Base-by-base conservation (phyloP, 495 filamentous ascomycete genomes). In the Podospora pseudoanserina region DNA sequence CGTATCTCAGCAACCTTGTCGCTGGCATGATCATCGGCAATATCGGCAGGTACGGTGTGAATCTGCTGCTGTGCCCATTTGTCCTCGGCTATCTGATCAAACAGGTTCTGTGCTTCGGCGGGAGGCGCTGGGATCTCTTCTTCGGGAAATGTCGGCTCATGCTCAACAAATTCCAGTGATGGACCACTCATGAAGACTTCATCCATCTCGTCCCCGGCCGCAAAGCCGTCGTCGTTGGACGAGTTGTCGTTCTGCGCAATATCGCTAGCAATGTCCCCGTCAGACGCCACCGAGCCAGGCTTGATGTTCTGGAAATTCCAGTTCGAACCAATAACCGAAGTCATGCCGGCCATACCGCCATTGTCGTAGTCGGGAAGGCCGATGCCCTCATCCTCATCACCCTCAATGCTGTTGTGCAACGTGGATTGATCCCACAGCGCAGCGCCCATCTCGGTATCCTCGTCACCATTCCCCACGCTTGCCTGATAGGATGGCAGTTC, bases 1-100 rank as follows among this genome's bases (percentile, higher is more conserved):
- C 80, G 81, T 18, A 84, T 84, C 71, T 84, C 82, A 7, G 80
- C 75, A 5, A 82, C 82, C 65, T 70, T 74, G 57, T 78, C 76
- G 62, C 77, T 82, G 26, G 77, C 80, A 28, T 68, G 73, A 54
- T 76, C 74, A 27, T 72, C 67, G 55, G 71, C 77, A 6, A 67
- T 56, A 34, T 72, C 72, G 1, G 67, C 74, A 5, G 76, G 75
- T 0, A 82, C 77, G 4, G 73, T 74, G 60, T 79, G 75, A 5
- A 81, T 67, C 57, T 73, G 66, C 61, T 74, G 71, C 28, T 74
- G 60, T 49, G 77, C 73, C 80, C 80, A 79, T 5, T 72, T 63
- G 44, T 72, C 65, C 7, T 75, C 64, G 7, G 72, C 71, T 23
- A 77, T 70, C 39, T 70, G 69, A 30, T 67, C 67, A 39, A 75